A percentile compares a stretch with the other conserved stretches of the same genome.
phyloP scores from a whole-genome alignment of 495 filamentous ascomycete species.

The Lasiosphaeriaceae sp. region DNA sequence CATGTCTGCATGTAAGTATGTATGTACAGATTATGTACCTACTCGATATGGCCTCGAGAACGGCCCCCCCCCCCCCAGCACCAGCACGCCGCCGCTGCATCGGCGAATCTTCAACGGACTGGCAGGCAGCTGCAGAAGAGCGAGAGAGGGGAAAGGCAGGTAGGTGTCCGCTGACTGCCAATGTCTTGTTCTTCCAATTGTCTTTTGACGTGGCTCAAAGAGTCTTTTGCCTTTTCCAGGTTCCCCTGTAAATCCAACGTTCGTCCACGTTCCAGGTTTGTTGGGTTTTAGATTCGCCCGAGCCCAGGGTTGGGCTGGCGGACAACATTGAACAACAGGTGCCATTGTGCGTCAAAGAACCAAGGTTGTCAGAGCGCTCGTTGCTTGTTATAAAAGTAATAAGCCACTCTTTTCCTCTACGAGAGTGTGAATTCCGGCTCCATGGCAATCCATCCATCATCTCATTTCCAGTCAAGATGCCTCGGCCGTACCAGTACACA shows the following conservation, averaged over 20 bases:
- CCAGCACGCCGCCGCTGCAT: not conserved
- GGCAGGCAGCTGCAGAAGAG: not conserved
- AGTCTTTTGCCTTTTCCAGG: not conserved
- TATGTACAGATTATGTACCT: not conserved
- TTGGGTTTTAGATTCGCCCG: conserved; percentile 5
- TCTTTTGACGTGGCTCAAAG: not conserved
- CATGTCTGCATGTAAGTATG: conserved; percentile 5
- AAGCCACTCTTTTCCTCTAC: no score
- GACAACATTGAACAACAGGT: not conserved
- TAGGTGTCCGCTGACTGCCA: not conserved
- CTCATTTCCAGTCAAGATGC: no score
- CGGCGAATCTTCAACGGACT: conserved; percentile 1
- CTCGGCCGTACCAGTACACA: no score
- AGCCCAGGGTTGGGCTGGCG: no score
- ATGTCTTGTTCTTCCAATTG: no score
- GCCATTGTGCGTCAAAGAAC: not conserved
- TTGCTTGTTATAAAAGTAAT: no score
- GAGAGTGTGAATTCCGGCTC: no score
- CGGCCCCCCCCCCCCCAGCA: not conserved
- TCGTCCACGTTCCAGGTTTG: conserved; percentile 1
- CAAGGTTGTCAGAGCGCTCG: not conserved
- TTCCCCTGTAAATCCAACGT: not conserved
- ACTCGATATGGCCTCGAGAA: not conserved
- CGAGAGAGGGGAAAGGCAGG: no score
- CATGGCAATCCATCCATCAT: no score